These are phyloP conservation scores for Erodium chrysanthum DNA, from an alignment of 441 rosid genomes.

Conservation along the genomic window DNA sequence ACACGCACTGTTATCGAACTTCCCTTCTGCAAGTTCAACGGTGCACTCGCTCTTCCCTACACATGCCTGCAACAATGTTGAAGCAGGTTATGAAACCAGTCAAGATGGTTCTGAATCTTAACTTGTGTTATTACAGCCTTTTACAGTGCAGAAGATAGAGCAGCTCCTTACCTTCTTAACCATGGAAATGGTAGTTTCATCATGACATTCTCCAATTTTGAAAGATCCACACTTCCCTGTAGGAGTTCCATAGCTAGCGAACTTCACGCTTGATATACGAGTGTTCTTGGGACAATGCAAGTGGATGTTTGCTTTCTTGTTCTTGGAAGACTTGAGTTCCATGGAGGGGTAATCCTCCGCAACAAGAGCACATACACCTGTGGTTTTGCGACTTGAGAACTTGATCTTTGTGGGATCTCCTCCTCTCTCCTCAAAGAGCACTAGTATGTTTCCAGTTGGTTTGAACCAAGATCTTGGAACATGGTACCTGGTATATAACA, in stretches of 20 bases:
- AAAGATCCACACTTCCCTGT: constrained; percentile 47
- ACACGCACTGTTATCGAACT: constrained; percentile 33
- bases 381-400: constrained; percentile 50
- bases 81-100: not conserved
- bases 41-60: constrained; percentile 32
- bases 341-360: constrained; percentile 36
- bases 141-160: not conserved
- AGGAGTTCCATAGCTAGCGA: constrained; percentile 60
- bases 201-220: constrained; percentile 41
- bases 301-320: constrained; percentile 24
- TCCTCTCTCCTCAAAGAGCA: constrained; percentile 83
- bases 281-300: constrained; percentile 38
- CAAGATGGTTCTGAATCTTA: not conserved
- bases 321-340: constrained; percentile 8
- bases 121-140: not conserved
- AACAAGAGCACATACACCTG: constrained; percentile 27
- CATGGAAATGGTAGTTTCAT: constrained; percentile 30
- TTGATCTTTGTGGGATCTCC: constrained; percentile 66
- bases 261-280: constrained; percentile 33
- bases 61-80: constrained; percentile 34
- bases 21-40: constrained; percentile 28
- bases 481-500: constrained; percentile 59
- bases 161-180: constrained; percentile 35
- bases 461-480: constrained; percentile 94
- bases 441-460: constrained; percentile 70